Conservation (phyloP, 257 asterid genomes). For the Solanum clarkiae region DNA sequence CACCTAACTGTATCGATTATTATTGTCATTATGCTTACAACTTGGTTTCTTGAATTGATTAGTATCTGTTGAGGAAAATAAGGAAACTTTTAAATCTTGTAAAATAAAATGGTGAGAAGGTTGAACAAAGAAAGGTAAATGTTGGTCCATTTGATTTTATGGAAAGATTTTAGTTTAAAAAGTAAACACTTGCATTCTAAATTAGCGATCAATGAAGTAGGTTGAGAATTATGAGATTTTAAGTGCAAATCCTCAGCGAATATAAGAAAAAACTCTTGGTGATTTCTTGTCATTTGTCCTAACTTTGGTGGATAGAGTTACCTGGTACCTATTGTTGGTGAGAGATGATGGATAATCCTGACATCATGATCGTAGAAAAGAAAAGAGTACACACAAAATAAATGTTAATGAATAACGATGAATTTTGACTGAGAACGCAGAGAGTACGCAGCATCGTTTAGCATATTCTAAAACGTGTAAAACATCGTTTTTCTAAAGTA, state of each 20-base stretch:
- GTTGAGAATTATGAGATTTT: background rate
- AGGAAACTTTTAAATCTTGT: background rate
- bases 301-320: background rate
- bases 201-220: too few relatives aligned
- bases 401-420: too few relatives aligned
- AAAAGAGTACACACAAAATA: too few relatives aligned
- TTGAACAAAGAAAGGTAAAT: background rate
- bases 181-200: background rate
- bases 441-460: background rate
- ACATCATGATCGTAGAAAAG: too few relatives aligned
- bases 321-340: background rate
- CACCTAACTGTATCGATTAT: background rate
- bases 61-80: background rate
- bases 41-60: background rate
- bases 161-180: background rate
- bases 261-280: too few relatives aligned
- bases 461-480: background rate
- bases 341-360: accelerated
- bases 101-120: background rate
- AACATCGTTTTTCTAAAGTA: background rate
- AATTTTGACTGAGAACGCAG: background rate
- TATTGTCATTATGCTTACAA: background rate
- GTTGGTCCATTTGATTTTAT: background rate
- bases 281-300: background rate
- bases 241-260: too few relatives aligned